phyloP scores from a whole-genome alignment of 169 alveolate species.

The Plasmodium blacklocki region DNA sequence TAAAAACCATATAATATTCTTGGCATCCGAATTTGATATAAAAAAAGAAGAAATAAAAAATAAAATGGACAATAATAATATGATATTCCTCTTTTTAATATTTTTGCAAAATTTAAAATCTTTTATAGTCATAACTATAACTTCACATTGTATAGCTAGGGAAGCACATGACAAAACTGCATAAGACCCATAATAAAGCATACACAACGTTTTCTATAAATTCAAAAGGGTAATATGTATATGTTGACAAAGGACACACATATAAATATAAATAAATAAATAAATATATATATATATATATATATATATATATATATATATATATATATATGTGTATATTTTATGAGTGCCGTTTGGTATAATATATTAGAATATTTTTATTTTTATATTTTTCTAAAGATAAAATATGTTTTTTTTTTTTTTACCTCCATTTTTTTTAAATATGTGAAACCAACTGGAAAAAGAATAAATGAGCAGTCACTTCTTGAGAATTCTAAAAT shows the following conservation, averaged over 20 bases:
- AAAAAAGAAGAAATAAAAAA: constrained; percentile 74
- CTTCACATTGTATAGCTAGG: constrained; percentile 85
- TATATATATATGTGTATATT: not conserved
- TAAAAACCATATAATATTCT: constrained; percentile 82
- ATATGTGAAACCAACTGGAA: constrained; percentile 62
- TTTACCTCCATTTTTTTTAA: constrained; percentile 55
- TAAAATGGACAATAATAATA: constrained; percentile 40
- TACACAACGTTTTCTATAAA: constrained; percentile 80
- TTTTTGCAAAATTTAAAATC: constrained; percentile 52
- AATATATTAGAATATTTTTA: not conserved
- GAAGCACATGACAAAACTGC: constrained; percentile 80
- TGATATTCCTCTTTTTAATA: constrained; percentile 41
- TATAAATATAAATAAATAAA: not conserved
- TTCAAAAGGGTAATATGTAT: not conserved
- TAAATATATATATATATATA: not conserved
- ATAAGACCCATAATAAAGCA: constrained; percentile 83
- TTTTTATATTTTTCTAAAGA: not conserved
- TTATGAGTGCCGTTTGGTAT: not conserved
- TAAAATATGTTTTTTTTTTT: not conserved
- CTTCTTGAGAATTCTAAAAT: constrained; percentile 63
- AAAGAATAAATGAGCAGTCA: constrained; percentile 64
- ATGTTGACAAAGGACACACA: not conserved
- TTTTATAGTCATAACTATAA: constrained; percentile 75
- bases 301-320: not conserved
- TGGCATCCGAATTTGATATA: constrained; percentile 72